Evolutionary conservation across 2,329 filamentous ascomycete genomes (phyloP), one percentile per base, ranked within the genome.

Genomic region (Sarocladiaceae sp.): DNA sequence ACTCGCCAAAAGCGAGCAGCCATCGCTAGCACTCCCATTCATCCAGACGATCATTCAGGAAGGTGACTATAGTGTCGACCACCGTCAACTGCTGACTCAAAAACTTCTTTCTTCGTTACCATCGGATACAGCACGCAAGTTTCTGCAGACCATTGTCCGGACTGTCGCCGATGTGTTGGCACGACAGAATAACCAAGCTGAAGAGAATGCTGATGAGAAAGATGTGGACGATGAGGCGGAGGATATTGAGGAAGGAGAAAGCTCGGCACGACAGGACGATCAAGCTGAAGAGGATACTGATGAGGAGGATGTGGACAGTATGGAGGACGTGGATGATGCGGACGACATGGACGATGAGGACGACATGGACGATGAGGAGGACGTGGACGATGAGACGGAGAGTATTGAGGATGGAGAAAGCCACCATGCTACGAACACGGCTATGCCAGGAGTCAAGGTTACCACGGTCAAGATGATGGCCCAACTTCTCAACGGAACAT

Each of bases 381-480:
- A n/a, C n/a, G n/a, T n/a, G n/a, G n/a, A n/a, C n/a, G n/a, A n/a
- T n/a, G n/a, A n/a, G n/a, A n/a, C n/a, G n/a, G n/a, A n/a, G n/a
- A n/a, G n/a, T n/a, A n/a, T n/a, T n/a, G n/a, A n/a, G n/a, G n/a
- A n/a, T n/a, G n/a, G n/a, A n/a, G n/a, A n/a, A n/a, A n/a, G n/a
- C n/a, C n/a, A n/a, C n/a, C n/a, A n/a, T n/a, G n/a, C n/a, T n/a
- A n/a, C n/a, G n/a, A n/a, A n/a, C n/a, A n/a, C n/a, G n/a, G n/a
- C n/a, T n/a, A n/a, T n/a, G 2, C 58, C 63, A 2, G 51, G 56
- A 3, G 57, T 71, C 50, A 70, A 69, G 51, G 58, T 71, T 4
- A 66, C 63, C 1, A 71, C 67, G 0, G 58, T 71, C 49, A 69
- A 71, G 49, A 67, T 71, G 63, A 58, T 71, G n/a, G 63, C 64